Base-by-base conservation (phyloP, 495 filamentous ascomycete genomes). In the Podospora fimiseda region DNA sequence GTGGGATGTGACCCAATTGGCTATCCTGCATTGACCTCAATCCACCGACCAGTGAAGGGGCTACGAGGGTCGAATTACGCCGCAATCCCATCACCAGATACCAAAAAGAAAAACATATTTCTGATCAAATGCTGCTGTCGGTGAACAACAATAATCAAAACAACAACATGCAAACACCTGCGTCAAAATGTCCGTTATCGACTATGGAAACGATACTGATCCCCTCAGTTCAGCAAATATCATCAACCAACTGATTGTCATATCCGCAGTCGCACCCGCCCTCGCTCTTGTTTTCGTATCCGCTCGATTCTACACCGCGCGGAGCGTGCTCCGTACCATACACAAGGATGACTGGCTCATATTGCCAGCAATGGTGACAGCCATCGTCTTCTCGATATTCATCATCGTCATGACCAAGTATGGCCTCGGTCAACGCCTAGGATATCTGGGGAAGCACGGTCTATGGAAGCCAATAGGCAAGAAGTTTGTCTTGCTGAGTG, bases 261-360 rank as follows among this genome's bases (percentile, higher is more conserved):
- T 48, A n/a, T 37, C 36, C 11, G 42, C 36, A 36, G 37, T 66
- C 4, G 45, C 56, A 9, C 60, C 63, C 7, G 38, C 36, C 2
- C 53, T 63, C 27, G 50, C 63, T 2, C 5, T 54, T 9, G 0
- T 63, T 7, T 61, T 63, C 21, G 54, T 66, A 6, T 43, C 16
- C 11, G 38, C 59, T 16, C 56, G 63, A 8, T 57, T 63, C 30
- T 66, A 60, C 40, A 63, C 60, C 3, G 51, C 60, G 21, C 53
- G 50, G 2, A 38, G 8, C 14, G 55, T 66, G 15, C 49, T 61
- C 15, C 51, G 50, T 3, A 39, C 14, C 1, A 50, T 61, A 19
- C 51, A 57, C 44, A 47, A 45, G 16, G 58, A 63, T 42, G 60
- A 63, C 37, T 66, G 51, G 38, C 37, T 51, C 19, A 51, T 52